These are phyloP conservation scores for Pythium oligandrum DNA, from an alignment of 352 stramenopile species.

Conservation along the genomic window DNA sequence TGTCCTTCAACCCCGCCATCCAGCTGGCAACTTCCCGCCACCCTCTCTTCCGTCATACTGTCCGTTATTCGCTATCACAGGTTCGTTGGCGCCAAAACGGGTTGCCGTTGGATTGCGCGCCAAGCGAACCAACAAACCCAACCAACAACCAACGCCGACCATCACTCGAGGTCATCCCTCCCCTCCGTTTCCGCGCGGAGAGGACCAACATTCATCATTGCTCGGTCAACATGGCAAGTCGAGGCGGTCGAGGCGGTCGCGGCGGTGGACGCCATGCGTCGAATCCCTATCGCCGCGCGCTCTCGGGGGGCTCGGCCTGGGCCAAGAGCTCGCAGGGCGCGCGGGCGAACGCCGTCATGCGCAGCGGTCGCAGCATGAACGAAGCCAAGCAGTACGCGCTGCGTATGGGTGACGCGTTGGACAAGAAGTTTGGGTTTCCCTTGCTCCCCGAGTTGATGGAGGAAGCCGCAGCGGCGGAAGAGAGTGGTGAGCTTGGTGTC, in stretches of 20 bases:
- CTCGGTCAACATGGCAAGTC: slow-evolving; percentile 4
- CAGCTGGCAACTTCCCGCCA: too few relatives aligned
- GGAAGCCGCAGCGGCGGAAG: slow-evolving; percentile 27
- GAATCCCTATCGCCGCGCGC: slow-evolving; percentile 44
- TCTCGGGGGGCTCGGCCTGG: slow-evolving; percentile 61
- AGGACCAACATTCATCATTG: not conserved
- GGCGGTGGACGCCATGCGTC: slow-evolving; percentile 2
- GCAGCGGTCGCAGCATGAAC: slow-evolving; percentile 42
- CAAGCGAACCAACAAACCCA: too few relatives aligned
- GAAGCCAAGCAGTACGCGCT: slow-evolving; percentile 55
- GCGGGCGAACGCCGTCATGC: slow-evolving; percentile 44
- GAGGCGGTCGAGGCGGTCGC: slow-evolving; percentile 1
- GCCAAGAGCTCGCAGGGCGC: slow-evolving; percentile 65
- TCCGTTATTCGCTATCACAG: too few relatives aligned
- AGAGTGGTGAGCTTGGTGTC: not conserved
- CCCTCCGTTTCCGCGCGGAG: too few relatives aligned
- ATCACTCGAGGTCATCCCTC: too few relatives aligned
- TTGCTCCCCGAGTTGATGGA: slow-evolving; percentile 56
- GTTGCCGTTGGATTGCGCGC: too few relatives aligned
- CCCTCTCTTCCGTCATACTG: too few relatives aligned
- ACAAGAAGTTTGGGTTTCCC: slow-evolving; percentile 64
- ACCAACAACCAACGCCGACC: too few relatives aligned
- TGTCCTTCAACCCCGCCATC: too few relatives aligned
- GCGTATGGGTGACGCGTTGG: slow-evolving; percentile 58
- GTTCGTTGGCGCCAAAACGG: too few relatives aligned